Conservation (phyloP, 495 filamentous ascomycete genomes). For the Neohortaea acidophila region DNA sequence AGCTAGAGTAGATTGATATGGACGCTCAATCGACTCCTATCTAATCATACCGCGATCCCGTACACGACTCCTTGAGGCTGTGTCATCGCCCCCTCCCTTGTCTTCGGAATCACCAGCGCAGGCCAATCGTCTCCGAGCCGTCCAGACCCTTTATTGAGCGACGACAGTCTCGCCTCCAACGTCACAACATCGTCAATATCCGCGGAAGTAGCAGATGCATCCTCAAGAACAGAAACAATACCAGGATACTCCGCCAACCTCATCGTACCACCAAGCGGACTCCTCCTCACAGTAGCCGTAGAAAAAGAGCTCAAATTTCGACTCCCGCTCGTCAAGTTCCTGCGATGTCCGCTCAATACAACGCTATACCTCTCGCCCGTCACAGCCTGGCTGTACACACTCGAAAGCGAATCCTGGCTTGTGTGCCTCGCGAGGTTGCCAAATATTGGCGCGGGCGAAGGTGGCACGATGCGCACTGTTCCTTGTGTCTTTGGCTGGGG, state of each 20-base stretch:
- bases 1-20: too few relatives aligned
- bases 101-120: neutral
- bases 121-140: too few relatives aligned
- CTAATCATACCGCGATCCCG: too few relatives aligned
- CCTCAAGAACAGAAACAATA: neutral
- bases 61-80: too few relatives aligned
- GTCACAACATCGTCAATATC: conserved; percentile 12
- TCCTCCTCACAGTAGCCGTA: conserved; percentile 7
- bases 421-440: conserved; percentile 4
- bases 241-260: conserved; percentile 4
- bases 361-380: conserved; percentile 5
- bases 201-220: neutral
- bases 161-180: conserved; percentile 6
- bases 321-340: neutral
- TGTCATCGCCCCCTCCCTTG: too few relatives aligned
- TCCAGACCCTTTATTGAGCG: neutral
- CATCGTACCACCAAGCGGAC: conserved; percentile 6
- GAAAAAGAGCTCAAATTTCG: conserved; percentile 5
- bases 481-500: neutral
- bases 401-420: conserved; percentile 11
- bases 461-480: conserved; percentile 10
- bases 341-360: neutral
- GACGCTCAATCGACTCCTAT: too few relatives aligned
- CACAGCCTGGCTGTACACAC: conserved; percentile 10
- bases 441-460: conserved; percentile 4